Conservation (phyloP, 169 alveolate genomes). For the Eimeria brunetti region DNA sequence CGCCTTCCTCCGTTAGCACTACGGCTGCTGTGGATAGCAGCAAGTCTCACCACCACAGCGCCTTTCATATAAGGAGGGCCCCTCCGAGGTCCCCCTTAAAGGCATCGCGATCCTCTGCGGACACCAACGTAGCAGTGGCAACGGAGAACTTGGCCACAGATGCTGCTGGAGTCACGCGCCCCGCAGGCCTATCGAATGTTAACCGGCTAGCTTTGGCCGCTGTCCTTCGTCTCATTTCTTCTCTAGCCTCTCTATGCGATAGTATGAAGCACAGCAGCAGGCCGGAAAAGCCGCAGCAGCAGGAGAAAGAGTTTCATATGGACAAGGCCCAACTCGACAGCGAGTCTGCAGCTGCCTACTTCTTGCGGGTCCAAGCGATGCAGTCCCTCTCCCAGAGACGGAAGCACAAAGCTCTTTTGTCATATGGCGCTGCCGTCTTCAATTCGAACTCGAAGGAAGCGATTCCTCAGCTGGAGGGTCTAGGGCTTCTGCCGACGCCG, state of each 20-base stretch:
- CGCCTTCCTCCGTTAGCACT: slow-evolving; percentile 45
- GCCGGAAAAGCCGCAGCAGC: neutral
- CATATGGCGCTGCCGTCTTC: slow-evolving; percentile 52
- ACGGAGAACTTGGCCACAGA: slow-evolving; percentile 40
- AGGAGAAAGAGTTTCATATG: neutral
- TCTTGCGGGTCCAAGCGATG: slow-evolving; percentile 32
- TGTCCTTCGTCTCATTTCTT: slow-evolving; percentile 48
- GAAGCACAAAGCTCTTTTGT: slow-evolving; percentile 39
- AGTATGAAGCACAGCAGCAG: neutral
- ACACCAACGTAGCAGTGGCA: slow-evolving; percentile 1
- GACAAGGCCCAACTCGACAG: slow-evolving; percentile 16
- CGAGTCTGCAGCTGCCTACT: slow-evolving; percentile 63
- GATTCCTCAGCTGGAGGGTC: slow-evolving; percentile 49
- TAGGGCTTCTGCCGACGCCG: slow-evolving; percentile 73
- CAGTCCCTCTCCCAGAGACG: slow-evolving; percentile 29
- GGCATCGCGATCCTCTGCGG: slow-evolving; percentile 41
- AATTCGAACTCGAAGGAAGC: slow-evolving; percentile 54
- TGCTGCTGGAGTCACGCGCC: slow-evolving; percentile 51
- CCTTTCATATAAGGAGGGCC: slow-evolving; percentile 61
- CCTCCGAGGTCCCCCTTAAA: slow-evolving; percentile 46
- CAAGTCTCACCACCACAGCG: slow-evolving; percentile 44
- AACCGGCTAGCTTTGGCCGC: slow-evolving; percentile 47
- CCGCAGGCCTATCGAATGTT: slow-evolving; percentile 62
- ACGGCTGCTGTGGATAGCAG: slow-evolving; percentile 1
- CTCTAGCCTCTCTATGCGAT: slow-evolving; percentile 34